These are phyloP conservation scores for Closterium sp. DNA, from an alignment of 139 green algal species.

Conservation along the genomic window DNA sequence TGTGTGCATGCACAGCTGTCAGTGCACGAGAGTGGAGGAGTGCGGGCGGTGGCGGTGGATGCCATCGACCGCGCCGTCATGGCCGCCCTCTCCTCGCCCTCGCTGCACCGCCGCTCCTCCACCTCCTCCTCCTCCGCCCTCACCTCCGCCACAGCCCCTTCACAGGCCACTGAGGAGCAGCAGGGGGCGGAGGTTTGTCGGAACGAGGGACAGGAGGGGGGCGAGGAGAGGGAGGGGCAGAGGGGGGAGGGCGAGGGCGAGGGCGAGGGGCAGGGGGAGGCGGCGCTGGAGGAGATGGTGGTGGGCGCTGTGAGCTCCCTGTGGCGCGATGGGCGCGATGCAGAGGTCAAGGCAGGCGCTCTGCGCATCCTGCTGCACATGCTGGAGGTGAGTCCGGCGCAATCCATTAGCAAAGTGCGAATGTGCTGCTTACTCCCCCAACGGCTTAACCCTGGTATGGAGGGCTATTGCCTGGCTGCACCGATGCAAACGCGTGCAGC, in stretches of 20 bases:
- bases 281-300: conserved; percentile 30
- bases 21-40: conserved; percentile 23
- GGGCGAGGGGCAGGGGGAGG: not conserved
- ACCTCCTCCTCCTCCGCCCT: not conserved
- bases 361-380: conserved; percentile 43
- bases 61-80: conserved; percentile 40
- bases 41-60: conserved; percentile 43
- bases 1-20: conserved; percentile 4
- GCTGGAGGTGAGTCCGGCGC: conserved; percentile 17
- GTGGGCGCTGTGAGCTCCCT: conserved; percentile 32
- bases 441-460: too few relatives aligned
- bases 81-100: conserved; percentile 4
- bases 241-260: not conserved
- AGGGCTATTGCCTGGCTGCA: too few relatives aligned
- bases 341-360: conserved; percentile 27
- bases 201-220: not conserved
- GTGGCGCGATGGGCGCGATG: conserved; percentile 16
- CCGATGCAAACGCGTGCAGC: too few relatives aligned
- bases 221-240: too few relatives aligned
- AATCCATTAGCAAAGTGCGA: too few relatives aligned
- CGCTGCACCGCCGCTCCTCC: not conserved
- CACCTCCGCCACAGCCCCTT: not conserved
- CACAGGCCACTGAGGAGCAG: not conserved
- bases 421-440: too few relatives aligned
- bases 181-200: not conserved